Base-by-base conservation (phyloP, 202 grass and related monocot species). In the Schoenoplectus triqueter region DNA sequence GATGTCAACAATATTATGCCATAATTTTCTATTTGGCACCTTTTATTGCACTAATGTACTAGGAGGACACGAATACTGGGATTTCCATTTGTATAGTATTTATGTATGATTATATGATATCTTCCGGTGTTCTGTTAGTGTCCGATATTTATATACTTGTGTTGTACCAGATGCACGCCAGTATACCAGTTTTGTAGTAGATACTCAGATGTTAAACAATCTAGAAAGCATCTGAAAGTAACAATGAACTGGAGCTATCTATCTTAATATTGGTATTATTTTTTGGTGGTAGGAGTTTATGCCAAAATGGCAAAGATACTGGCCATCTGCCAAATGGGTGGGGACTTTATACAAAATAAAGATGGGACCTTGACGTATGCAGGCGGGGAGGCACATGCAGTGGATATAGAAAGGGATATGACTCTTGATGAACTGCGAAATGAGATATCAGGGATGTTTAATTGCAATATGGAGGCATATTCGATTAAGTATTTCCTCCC, bases 401-500 rank as follows among this genome's bases (percentile, higher is more conserved):
- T 99, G 78, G 87, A 91, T 83, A 82, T 99, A 49, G 91, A 96
- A 39, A 88, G 87, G 84, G 90, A 91, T 72, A 92, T 94, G 96
- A 83, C 84, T 64, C 88, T 99, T 17, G 55, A 69, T 49, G 91
- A 86, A 64, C 86, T 99, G 71, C 91, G 86, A 78, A 84, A 94
- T 17, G 96, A 99, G 80, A 99, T 96, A 88, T 88, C 96, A 9
- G 90, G 90, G 0, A 99, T 94, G 60, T 91, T 99, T 56, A 94
- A 88, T 86, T 92, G 93, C 80, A 77, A 88, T 59, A 64, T 83
- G 0, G 93, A 96, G 59, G 76, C 87, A 59, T 89, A 86, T 39
- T 78, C 86, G 40, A 92, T 95, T 55, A 99, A 99, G 81, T 99
- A 99, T 86, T 99, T 99, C 82, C 96, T 99, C 78, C 96, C 96